These are phyloP conservation scores for Achaetomiella virescens DNA, from an alignment of 495 filamentous ascomycete species.

Conservation along the genomic window DNA sequence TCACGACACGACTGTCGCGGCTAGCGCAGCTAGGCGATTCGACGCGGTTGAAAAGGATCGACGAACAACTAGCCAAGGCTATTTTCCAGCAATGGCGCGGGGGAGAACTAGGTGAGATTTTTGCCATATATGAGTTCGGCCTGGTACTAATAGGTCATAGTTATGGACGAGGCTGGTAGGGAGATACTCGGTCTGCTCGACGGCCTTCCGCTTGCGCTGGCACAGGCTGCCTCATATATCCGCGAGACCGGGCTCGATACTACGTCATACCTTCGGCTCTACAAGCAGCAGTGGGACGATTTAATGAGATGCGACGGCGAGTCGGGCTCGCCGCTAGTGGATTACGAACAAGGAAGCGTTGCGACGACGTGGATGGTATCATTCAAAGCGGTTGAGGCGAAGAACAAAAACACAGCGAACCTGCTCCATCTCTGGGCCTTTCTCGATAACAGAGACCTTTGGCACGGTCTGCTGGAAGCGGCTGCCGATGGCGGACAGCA, in stretches of 20 bases:
- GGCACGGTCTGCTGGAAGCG: constrained; percentile 21
- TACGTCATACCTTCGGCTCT: constrained; percentile 33
- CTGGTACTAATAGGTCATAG: constrained; percentile 9
- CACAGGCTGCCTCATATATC: constrained; percentile 39
- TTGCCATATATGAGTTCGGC: not conserved
- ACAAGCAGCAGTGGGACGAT: constrained; percentile 37
- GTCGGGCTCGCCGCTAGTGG: constrained; percentile 15
- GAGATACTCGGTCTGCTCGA: constrained; percentile 27
- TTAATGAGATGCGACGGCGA: constrained; percentile 19
- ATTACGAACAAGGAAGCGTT: constrained; percentile 17
- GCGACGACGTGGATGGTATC: constrained; percentile 31
- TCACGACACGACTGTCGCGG: constrained; percentile 30
- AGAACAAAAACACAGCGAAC: constrained; percentile 25
- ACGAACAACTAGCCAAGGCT: constrained; percentile 8
- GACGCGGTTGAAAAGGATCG: constrained; percentile 7
- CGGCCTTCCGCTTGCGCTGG: constrained; percentile 40
- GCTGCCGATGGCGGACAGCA: constrained; percentile 6
- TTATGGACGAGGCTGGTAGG: constrained; percentile 5
- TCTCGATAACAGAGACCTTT: constrained; percentile 29
- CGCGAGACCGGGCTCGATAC: constrained; percentile 22
- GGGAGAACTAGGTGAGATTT: constrained; percentile 11
- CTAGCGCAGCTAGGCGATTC: constrained; percentile 15
- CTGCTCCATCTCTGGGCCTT: constrained; percentile 33
- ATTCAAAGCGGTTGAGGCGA: constrained; percentile 24
- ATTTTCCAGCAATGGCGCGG: constrained; percentile 13